Evolutionary conservation across 2,329 filamentous ascomycete species (phyloP).

Genomic region (Fusarium camptoceras): DNA sequence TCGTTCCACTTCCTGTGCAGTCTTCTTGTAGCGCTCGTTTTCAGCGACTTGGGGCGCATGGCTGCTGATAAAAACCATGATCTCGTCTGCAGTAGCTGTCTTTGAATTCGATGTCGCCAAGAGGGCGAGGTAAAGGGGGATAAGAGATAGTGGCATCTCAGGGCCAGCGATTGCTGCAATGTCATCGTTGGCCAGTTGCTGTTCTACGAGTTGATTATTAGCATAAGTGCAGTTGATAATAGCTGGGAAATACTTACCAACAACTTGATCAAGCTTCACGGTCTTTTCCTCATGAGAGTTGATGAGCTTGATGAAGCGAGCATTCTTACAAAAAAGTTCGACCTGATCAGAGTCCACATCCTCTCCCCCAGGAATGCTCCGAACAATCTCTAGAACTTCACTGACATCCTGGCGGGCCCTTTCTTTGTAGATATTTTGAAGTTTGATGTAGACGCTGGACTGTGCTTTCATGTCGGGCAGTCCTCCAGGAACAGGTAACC

Average conservation of each 20-base stretch:
- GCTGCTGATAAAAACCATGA: conserved; percentile 60
- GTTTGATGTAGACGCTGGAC: conserved; percentile 86
- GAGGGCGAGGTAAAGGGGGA: conserved; percentile 77
- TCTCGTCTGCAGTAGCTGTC: conserved; percentile 62
- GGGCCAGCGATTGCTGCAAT: conserved; percentile 59
- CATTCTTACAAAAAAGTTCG: conserved; percentile 95
- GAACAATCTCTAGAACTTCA: conserved; percentile 77
- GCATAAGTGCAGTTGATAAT: not conserved
- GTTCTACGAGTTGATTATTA: conserved; percentile 53
- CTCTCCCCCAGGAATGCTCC: conserved; percentile 60
- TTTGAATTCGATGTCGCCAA: conserved; percentile 62
- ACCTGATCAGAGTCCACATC: conserved; percentile 78
- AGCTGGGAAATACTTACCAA: conserved; percentile 60
- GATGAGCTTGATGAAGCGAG: conserved; percentile 90
- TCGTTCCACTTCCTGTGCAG: conserved; percentile 76
- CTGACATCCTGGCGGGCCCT: conserved; percentile 84
- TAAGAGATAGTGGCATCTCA: conserved; percentile 68
- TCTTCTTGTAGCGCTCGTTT: conserved; percentile 63
- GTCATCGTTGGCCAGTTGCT: conserved; percentile 66
- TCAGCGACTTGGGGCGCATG: conserved; percentile 60
- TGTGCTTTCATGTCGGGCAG: conserved; percentile 98
- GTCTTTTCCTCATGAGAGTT: conserved; percentile 62
- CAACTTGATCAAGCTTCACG: conserved; percentile 63
- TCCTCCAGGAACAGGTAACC: conserved; percentile 85
- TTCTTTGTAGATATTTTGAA: conserved; percentile 92